Conservation (phyloP, 176 grass and related monocot genomes). For the Aegilops tauschii region DNA sequence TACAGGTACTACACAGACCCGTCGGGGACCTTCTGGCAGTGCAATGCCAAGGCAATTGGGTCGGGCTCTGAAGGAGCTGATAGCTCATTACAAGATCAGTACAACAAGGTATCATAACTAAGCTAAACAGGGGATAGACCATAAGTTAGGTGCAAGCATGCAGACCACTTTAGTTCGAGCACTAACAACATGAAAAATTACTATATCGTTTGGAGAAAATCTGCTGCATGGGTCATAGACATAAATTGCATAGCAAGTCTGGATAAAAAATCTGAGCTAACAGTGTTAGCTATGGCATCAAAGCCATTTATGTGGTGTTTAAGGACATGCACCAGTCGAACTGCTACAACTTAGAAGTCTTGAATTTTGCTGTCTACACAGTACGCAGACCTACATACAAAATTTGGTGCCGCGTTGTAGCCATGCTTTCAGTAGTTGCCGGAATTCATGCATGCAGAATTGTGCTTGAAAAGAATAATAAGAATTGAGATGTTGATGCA, state of each 20-base stretch:
- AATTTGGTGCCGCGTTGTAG: neutral
- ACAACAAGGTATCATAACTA: conserved; percentile 67
- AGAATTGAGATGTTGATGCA: conserved; percentile 27
- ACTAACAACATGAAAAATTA: neutral
- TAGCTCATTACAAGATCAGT: conserved; percentile 93
- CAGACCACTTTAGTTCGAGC: neutral
- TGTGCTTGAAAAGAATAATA: neutral
- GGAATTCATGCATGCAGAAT: neutral
- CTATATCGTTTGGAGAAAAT: neutral
- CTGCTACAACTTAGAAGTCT: neutral
- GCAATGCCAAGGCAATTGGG: conserved; percentile 94
- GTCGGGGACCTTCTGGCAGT: conserved; percentile 94
- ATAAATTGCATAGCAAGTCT: neutral
- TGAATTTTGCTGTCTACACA: neutral
- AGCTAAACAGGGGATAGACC: neutral
- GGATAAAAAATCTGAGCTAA: neutral
- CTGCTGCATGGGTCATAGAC: neutral
- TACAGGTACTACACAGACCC: conserved; percentile 93
- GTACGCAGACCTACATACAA: neutral
- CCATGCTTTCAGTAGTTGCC: neutral
- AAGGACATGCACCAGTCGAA: neutral
- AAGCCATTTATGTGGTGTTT: neutral
- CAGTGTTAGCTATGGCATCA: neutral
- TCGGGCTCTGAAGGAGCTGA: conserved; percentile 99
- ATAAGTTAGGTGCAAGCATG: neutral